phyloP scores from a whole-genome alignment of 108 stramenopile genomes.

The Cylindrotheca closterium region DNA sequence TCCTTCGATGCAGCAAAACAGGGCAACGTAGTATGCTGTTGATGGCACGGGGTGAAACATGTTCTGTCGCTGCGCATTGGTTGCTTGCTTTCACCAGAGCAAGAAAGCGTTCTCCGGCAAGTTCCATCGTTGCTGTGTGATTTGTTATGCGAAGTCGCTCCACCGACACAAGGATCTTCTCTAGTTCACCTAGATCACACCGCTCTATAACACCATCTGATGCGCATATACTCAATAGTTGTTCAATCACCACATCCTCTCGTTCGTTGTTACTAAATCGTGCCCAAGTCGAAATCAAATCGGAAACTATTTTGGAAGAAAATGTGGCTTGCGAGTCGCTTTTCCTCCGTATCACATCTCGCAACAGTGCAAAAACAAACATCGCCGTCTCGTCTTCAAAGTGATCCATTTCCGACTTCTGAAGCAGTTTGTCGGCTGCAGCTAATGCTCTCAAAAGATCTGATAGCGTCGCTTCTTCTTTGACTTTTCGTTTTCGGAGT shows the following conservation, averaged over 20 bases:
- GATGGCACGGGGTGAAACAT: constrained; percentile 8
- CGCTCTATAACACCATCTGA: constrained; percentile 13
- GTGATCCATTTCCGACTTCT: constrained; percentile 3
- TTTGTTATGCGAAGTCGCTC: constrained; percentile 17
- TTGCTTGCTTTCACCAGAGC: constrained; percentile 4
- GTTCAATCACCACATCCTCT: constrained; percentile 26
- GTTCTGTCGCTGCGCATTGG: neutral
- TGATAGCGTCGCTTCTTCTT: constrained; percentile 15
- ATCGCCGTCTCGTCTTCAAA: constrained; percentile 34
- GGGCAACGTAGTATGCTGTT: constrained; percentile 47
- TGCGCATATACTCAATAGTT: constrained; percentile 17
- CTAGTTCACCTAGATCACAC: constrained; percentile 10
- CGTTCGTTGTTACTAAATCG: constrained; percentile 14
- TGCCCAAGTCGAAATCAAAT: constrained; percentile 20
- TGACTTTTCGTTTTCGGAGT: constrained; percentile 25
- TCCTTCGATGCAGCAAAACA: constrained; percentile 38
- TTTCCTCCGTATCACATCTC: constrained; percentile 13
- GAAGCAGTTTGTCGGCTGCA: constrained; percentile 15
- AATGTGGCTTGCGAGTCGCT: neutral
- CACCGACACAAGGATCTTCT: constrained; percentile 12
- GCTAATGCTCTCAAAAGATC: constrained; percentile 25
- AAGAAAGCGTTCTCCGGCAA: constrained; percentile 16
- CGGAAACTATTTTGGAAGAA: constrained; percentile 8
- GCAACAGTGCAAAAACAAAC: constrained; percentile 24
- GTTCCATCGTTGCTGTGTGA: constrained; percentile 10